These are phyloP conservation scores for Colletotrichum tropicale DNA, from an alignment of 2,329 filamentous ascomycete genomes.

Conservation along the genomic window DNA sequence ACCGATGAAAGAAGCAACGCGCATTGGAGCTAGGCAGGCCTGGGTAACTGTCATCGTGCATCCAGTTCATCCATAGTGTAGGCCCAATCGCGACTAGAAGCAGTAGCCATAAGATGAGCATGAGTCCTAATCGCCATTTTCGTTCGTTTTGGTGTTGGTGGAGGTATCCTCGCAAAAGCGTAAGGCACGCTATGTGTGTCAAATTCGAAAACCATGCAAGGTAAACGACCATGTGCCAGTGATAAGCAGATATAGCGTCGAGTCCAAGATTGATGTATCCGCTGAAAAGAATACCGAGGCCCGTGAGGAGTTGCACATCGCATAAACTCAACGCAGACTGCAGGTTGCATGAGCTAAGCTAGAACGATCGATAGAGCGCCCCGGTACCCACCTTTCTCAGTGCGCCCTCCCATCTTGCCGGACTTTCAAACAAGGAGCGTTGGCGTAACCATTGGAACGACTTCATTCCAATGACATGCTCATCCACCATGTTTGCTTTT, in stretches of 20 bases:
- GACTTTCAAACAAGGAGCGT: not conserved
- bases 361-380: too few relatives aligned
- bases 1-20: not conserved
- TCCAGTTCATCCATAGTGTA: not conserved
- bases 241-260: not conserved
- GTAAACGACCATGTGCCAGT: not conserved
- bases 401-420: not conserved
- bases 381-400: not conserved
- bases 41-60: too few relatives aligned
- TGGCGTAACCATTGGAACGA: not conserved
- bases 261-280: not conserved
- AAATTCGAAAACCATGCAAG: not conserved
- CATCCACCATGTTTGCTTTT: not conserved
- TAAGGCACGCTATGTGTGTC: not conserved
- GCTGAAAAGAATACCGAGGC: not conserved
- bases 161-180: not conserved
- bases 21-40: not conserved
- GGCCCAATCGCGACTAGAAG: not conserved
- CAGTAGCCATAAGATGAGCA: not conserved
- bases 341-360: fast-evolving
- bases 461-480: not conserved
- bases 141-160: not conserved
- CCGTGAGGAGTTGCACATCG: not conserved
- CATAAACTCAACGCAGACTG: not conserved
- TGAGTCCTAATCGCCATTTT: not conserved